Conservation (phyloP, 1,284 basidiomycete species). For the Cryptococcus sp. region DNA sequence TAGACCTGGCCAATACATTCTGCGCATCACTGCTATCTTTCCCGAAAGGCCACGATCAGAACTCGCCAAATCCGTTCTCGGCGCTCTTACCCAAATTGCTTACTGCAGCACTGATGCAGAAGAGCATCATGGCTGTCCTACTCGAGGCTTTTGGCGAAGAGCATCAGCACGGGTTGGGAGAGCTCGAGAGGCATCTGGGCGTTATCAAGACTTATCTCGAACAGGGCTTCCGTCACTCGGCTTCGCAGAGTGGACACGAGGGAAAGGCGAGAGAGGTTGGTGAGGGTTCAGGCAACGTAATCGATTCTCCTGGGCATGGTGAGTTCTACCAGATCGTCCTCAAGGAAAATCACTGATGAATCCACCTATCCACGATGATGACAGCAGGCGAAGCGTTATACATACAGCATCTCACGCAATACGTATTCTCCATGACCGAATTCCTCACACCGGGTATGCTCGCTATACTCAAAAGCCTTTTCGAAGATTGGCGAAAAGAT, state of each 20-base stretch:
- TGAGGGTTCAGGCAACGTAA: background rate
- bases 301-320: background rate
- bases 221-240: background rate
- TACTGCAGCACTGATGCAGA: slow-evolving; percentile 13
- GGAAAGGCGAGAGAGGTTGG: background rate
- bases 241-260: background rate
- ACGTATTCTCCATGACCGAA: slow-evolving; percentile 11
- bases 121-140: slow-evolving; percentile 6
- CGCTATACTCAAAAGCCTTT: background rate
- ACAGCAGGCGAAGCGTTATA: slow-evolving; percentile 7
- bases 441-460: slow-evolving; percentile 18
- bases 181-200: slow-evolving; percentile 10
- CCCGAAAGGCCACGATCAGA: background rate
- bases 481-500: slow-evolving; percentile 9
- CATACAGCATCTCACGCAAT: slow-evolving; percentile 5
- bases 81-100: slow-evolving; percentile 6
- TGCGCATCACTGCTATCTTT: background rate
- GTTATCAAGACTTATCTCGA: slow-evolving; percentile 6
- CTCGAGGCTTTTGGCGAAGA: slow-evolving; percentile 9
- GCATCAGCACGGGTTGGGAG: slow-evolving; percentile 1
- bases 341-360: background rate
- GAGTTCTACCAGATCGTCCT: background rate
- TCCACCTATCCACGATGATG: background rate
- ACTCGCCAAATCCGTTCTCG: slow-evolving; percentile 5
- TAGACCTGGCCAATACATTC: slow-evolving; percentile 11